A percentile compares a stretch with the other conserved stretches of the same genome.
These are phyloP conservation scores for Chlamydomonas asymmetrica DNA, from an alignment of 139 green algal genomes.

Conservation along the genomic window DNA sequence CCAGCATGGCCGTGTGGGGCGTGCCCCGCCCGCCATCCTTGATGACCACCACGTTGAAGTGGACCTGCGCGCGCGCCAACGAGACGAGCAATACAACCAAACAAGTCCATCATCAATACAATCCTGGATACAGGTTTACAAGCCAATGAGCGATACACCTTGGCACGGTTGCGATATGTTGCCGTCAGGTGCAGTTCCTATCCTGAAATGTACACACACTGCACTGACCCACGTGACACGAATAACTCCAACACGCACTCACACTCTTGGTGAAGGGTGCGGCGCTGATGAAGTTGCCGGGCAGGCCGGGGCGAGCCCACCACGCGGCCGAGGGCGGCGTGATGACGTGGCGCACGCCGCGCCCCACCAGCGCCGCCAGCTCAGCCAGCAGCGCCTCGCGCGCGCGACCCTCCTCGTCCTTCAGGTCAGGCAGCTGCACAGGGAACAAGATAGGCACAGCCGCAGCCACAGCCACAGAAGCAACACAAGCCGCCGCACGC, in stretches of 20 bases:
- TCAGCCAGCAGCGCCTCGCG: constrained; percentile 60
- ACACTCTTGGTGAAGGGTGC: constrained; percentile 41
- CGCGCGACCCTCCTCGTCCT: constrained; percentile 10
- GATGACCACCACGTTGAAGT: constrained; percentile 45
- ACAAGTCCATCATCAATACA: too few relatives aligned
- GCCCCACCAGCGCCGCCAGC: constrained; percentile 44
- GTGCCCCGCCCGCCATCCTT: constrained; percentile 26
- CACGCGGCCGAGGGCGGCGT: constrained; percentile 62
- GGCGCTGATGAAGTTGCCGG: constrained; percentile 36
- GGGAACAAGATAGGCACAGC: too few relatives aligned
- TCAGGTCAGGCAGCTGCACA: constrained; percentile 10
- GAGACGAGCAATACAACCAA: too few relatives aligned
- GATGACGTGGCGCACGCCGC: constrained; percentile 62
- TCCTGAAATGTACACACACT: too few relatives aligned
- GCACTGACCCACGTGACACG: too few relatives aligned
- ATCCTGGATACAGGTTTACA: too few relatives aligned
- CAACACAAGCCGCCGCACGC: too few relatives aligned
- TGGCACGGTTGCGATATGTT: too few relatives aligned
- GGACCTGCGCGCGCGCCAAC: constrained; percentile 15
- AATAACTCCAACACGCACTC: too few relatives aligned
- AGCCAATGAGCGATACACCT: too few relatives aligned
- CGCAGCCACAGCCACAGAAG: too few relatives aligned
- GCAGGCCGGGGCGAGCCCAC: constrained; percentile 12
- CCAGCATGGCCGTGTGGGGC: not conserved
- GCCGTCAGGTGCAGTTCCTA: too few relatives aligned